Base-by-base conservation (phyloP, 495 filamentous ascomycete genomes). In the Penicillium robsamsonii region DNA sequence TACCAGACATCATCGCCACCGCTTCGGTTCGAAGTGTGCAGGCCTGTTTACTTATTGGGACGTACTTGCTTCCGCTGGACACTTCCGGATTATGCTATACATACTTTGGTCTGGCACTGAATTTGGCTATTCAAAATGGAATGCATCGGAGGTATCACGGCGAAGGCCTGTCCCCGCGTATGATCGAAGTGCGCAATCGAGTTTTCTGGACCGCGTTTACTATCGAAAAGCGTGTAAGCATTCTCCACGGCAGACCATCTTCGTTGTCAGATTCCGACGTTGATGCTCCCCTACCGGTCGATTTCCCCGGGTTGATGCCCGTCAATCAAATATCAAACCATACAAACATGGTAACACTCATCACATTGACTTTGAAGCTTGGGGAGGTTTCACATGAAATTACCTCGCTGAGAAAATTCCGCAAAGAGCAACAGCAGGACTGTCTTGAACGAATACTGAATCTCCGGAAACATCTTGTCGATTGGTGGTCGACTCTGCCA, bases 161-260 rank as follows among this genome's bases (percentile, higher is more conserved):
- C 13, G 72, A 79, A 53, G 75, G 75, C 0, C 58, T 79, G 1
- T 75, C 72, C 2, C 52, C 67, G 13, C 68, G 70, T 35, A 78
- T 73, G 70, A 58, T 75, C 1, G 78, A 81, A 61, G 64, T 73
- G 4, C 65, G 78, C 13, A 81, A 81, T 55, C 70, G 78, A 4
- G 74, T 81, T 4, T 81, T 79, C 58, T 81, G 78, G 78, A 81
- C 75, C 7, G 70, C 75, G 3, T 80, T 78, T 53, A 79, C 77
- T 0, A 76, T 81, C 44, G 78, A 81, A 48, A 79, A 75, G 30
- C 68, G 73, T 35, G 70, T 75, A 22, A 75, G 73, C 45, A 79
- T 79, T 45, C 69, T 80, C 10, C 77, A 81, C 48, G 78, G 78
- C 20, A 64, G 77, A 29, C 78, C 78, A 1, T 66, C 72, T 8